Conservation (phyloP, 1,139 yeast species). For the Suhomyces choctaworum region DNA sequence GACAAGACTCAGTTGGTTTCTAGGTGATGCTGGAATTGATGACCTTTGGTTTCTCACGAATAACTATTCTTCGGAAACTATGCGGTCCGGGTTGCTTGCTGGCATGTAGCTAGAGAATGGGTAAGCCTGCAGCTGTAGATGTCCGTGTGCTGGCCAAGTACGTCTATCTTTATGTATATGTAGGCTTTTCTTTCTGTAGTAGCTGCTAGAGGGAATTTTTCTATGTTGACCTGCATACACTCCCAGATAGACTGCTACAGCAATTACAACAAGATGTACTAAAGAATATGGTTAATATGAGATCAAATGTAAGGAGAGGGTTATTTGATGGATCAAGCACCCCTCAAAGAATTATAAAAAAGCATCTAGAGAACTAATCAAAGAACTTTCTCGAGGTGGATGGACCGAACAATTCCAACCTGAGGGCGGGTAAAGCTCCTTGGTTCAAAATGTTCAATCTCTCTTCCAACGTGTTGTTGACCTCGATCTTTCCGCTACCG, state of each 20-base stretch:
- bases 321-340: background rate
- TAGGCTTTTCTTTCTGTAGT: background rate
- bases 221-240: slow-evolving; percentile 2
- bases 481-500: slow-evolving; percentile 78
- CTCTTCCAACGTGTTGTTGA: slow-evolving; percentile 91
- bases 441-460: slow-evolving; percentile 80
- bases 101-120: too few species aligned
- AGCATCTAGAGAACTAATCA: slow-evolving; percentile 46
- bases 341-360: slow-evolving; percentile 10
- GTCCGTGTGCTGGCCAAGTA: too few species aligned
- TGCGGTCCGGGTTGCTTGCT: too few species aligned
- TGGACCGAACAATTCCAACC: slow-evolving; percentile 88
- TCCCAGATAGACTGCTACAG: background rate
- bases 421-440: slow-evolving; percentile 88
- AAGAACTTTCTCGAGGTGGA: slow-evolving; percentile 87
- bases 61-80: too few species aligned
- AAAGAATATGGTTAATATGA: slow-evolving; percentile 4
- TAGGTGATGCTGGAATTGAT: too few species aligned
- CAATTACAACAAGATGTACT: background rate
- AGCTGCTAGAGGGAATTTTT: background rate
- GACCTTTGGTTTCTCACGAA: too few species aligned
- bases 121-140: too few species aligned
- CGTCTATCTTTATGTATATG: slow-evolving; percentile 3
- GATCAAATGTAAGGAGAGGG: slow-evolving; percentile 1
- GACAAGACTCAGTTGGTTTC: too few species aligned